Evolutionary conservation across 176 grass and related monocot species (phyloP), one percentile per base, ranked within the genome.

Genomic region (Carex scoparia): DNA sequence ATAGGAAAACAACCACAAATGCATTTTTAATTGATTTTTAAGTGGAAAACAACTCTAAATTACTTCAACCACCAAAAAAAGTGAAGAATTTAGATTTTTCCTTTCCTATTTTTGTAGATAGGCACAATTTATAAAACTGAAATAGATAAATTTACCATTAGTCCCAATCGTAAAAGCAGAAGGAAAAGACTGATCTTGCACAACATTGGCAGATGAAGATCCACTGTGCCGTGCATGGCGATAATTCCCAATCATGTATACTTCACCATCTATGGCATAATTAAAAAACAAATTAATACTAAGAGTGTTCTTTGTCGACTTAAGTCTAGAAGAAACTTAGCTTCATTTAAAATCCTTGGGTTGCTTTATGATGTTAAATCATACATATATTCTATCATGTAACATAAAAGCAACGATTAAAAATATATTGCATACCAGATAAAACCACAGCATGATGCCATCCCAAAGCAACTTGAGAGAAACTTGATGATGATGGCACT

Each of bases 371-470:
- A 27, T 57, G 51, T 53, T 56, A 78, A 78, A 14, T 55, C 23
- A 81, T 15, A 81, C 86, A 64, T 11, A 62, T 30, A 71, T 78
- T 69, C 27, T 70, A 4, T 84, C 35, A 66, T 87, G 68, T 1
- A 9, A 55, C 14, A 57, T 9, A 80, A 40, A 92, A 38, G 11
- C 74, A 89, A 83, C 32, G 85, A 33, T 55, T 55, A 83, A 19
- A 1, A 69, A 2, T 9, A 53, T 64, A 88, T 7, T 75, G 16
- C 53, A 33, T 93, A 98, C 95, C 91, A 60, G 93, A 84, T 83
- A 92, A 78, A 89, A 95, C 46, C 87, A 98, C 54, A 44, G 88
- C 93, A 85, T 98, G 95, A 90, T 95, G 91, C 95, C 95, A 98
- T 89, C 95, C 95, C 79, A 98, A 83, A 80, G 95, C 89, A 85